These are phyloP conservation scores for Delonix regia DNA, from an alignment of 306 rosid species.

Conservation along the genomic window DNA sequence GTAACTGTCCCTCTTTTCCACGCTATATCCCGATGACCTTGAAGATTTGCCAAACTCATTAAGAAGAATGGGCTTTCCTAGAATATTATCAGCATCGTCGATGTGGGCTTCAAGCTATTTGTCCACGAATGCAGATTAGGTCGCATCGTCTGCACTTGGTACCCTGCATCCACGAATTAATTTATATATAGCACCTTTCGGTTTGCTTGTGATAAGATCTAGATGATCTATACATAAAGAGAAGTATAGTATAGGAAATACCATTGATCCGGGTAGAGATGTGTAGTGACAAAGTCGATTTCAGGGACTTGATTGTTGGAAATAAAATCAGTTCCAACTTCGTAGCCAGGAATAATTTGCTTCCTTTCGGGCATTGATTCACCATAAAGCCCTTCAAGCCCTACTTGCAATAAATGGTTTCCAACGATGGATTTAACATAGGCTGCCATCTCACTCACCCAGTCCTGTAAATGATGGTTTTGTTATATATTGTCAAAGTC, in stretches of 20 bases:
- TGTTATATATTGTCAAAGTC: not conserved
- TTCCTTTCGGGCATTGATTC: conserved; percentile 35
- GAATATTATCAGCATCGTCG: conserved; percentile 9
- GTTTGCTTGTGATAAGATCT: not conserved
- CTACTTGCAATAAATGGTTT: conserved; percentile 43
- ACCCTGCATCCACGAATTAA: conserved; percentile 23
- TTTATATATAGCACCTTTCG: not conserved
- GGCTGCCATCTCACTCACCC: conserved; percentile 52
- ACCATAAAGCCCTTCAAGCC: conserved; percentile 55
- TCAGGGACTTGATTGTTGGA: conserved; percentile 42
- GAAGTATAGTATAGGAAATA: not conserved
- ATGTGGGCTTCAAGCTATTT: conserved; percentile 39
- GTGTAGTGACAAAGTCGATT: conserved; percentile 49
- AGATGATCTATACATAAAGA: not conserved
- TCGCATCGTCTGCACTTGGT: conserved; percentile 3
- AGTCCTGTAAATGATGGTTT: conserved; percentile 29
- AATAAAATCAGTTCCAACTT: conserved; percentile 48
- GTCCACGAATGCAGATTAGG: conserved; percentile 35
- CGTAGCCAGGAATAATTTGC: conserved; percentile 43
- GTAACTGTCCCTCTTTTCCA: conserved; percentile 32
- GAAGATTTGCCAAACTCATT: conserved; percentile 46
- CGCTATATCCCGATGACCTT: conserved; percentile 27
- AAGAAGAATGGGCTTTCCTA: conserved; percentile 38
- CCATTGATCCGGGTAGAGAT: conserved; percentile 52
- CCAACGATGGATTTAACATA: conserved; percentile 44